Base-by-base conservation (phyloP, 202 grass and related monocot genomes). In the Hordeum pubiflorum region DNA sequence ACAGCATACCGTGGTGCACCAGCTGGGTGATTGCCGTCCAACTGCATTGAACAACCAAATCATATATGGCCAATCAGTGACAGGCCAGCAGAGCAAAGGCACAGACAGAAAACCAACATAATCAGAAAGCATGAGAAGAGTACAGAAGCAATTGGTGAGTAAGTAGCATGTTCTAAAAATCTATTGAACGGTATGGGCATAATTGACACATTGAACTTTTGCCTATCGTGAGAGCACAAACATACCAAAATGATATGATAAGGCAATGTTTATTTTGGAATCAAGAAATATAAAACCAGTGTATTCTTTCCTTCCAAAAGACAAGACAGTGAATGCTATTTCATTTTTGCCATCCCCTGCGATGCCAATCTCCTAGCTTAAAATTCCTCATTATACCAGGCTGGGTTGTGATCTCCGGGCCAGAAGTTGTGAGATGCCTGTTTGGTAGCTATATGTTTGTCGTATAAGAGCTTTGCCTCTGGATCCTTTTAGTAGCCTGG, bases 11-110 rank as follows among this genome's bases (percentile, higher is more conserved):
- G 54, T 98, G 96, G 82, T 98, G 92, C 63, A 84, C 92, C 79
- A 98, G 78, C 69, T 98, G 96, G 73, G 92, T 98, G 74, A 98
- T 93, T 63, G 96, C 96, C n/a, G 96, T 98, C 96, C 96, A 98
- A 18, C 96, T 98, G 72, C 62, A 61, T 54, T 36, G 60, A 82
- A 77, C 40, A 82, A 43, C 60, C n/a, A 21, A 62, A 88, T 55
- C 29, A 79, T 50, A 67, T n/a, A 72, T 32, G 43, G 22, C 73
- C n/a, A 14, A 9, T 86, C n/a, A 86, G 50, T 7, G 48, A 61
- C 34, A 58, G 17, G 18, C 39, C 34, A 60, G 52, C 2, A 50
- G 56, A 32, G 58, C 15, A 15, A 89, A 73, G 1, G 10, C 22
- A 71, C 17, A 41, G 27, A 69, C 52, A 67, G 10, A 5, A 24